A percentile compares a stretch with the other conserved stretches of the same genome.
Evolutionary conservation across 2,329 filamentous ascomycete species (phyloP).

Genomic region (Ophiostoma novo-ulmi): DNA sequence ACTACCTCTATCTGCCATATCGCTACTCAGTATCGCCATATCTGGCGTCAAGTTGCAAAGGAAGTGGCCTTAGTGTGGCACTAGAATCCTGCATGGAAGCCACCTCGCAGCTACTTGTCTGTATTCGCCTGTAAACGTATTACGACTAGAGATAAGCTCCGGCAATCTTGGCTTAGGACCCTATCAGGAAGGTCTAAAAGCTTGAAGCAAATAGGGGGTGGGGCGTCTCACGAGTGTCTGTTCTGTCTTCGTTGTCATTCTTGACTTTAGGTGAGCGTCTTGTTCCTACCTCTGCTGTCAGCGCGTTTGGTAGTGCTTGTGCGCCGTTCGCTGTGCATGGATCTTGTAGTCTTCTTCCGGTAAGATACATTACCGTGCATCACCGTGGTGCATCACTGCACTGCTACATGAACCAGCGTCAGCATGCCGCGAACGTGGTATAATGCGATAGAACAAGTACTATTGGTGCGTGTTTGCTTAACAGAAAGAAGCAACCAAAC

Average conservation of each 20-base stretch:
- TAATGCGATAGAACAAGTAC: neutral
- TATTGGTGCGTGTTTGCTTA: neutral
- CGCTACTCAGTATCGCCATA: neutral
- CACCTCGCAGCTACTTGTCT: neutral
- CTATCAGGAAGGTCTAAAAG: slow-evolving; percentile 6
- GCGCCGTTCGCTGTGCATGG: neutral
- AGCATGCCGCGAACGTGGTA: neutral
- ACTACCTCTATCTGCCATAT: neutral
- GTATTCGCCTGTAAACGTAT: no score
- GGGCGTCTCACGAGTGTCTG: neutral
- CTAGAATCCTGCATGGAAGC: slow-evolving; percentile 18
- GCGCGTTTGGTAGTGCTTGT: neutral
- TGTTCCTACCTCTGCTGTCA: neutral
- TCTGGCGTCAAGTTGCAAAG: slow-evolving; percentile 4
- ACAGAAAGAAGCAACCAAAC: neutral
- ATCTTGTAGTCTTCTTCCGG: neutral
- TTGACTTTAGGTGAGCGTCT: neutral
- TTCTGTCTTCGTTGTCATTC: neutral
- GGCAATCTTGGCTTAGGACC: neutral
- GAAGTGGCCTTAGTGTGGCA: neutral
- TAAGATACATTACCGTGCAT: neutral
- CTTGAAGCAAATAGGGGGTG: neutral
- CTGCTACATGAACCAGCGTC: neutral
- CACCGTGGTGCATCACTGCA: neutral
- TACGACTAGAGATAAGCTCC: neutral